These are phyloP conservation scores for Panicum hallii DNA, from an alignment of 202 grass and related monocot species.

Conservation along the genomic window DNA sequence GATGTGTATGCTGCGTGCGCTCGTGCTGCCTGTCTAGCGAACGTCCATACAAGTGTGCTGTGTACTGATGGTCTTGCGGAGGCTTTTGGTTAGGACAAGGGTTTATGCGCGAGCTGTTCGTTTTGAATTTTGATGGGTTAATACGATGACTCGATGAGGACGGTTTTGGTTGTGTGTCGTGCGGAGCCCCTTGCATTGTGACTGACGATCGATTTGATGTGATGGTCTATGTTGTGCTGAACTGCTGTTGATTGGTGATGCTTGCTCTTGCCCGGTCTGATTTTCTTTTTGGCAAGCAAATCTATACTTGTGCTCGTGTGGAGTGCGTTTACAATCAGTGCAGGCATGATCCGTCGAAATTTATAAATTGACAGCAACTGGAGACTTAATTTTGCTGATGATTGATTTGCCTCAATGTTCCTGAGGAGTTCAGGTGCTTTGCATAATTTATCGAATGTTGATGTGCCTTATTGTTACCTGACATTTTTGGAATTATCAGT, in stretches of 20 bases:
- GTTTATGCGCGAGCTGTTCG: constrained; percentile 1
- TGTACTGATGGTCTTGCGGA: background rate
- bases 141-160: background rate
- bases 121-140: constrained; percentile 20
- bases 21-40: background rate
- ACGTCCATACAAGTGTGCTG: background rate
- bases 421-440: background rate
- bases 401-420: background rate
- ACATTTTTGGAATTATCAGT: background rate
- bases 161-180: background rate
- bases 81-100: background rate
- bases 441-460: background rate
- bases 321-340: background rate
- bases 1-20: background rate
- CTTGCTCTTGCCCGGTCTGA: background rate
- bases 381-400: background rate
- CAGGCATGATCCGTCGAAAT: background rate
- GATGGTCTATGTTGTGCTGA: background rate
- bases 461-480: background rate
- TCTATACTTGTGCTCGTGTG: background rate
- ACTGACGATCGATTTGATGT: background rate
- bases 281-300: background rate
- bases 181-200: background rate
- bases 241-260: background rate
- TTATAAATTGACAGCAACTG: background rate